Evolutionary conservation across 768 basidiomycete genomes (phyloP).

Genomic region (Tricholoma matsutake): DNA sequence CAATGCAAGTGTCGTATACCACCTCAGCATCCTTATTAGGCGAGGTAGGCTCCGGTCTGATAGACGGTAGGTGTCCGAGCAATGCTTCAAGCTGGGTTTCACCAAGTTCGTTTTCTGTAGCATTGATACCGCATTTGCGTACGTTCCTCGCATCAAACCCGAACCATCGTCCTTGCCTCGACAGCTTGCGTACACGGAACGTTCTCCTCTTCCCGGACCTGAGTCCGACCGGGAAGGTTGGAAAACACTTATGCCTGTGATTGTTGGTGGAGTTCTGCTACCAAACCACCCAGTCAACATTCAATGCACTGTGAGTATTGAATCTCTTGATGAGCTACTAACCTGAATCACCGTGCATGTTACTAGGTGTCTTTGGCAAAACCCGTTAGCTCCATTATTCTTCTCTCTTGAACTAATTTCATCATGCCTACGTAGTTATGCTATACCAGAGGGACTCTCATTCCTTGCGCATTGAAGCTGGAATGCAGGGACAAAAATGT

Average conservation of each 20-base stretch:
- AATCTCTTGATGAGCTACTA: not conserved
- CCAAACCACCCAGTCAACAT: not conserved
- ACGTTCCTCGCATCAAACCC: constrained; percentile 32
- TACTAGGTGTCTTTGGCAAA: not conserved
- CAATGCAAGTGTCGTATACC: constrained; percentile 34
- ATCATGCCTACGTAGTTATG: constrained; percentile 28
- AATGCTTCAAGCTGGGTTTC: not conserved
- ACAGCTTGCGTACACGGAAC: constrained; percentile 32
- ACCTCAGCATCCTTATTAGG: constrained; percentile 33
- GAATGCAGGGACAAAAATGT: constrained; percentile 35
- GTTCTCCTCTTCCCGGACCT: constrained; percentile 28
- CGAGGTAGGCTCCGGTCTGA: constrained; percentile 37
- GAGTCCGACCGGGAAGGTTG: constrained; percentile 35
- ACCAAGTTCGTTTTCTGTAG: not conserved
- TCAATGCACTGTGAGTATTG: not conserved
- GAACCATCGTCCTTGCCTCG: constrained; percentile 29
- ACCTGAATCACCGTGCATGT: not conserved
- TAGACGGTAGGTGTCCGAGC: constrained; percentile 29
- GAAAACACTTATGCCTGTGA: constrained; percentile 21
- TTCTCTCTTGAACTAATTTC: not conserved
- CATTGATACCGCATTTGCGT: constrained; percentile 11
- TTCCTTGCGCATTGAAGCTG: constrained; percentile 44
- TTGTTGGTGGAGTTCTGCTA: constrained; percentile 19
- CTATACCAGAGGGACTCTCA: constrained; percentile 47
- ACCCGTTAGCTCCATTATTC: not conserved